Evolutionary conservation across 257 asterid genomes (phyloP).

Genomic region (Euphrasia confusa): DNA sequence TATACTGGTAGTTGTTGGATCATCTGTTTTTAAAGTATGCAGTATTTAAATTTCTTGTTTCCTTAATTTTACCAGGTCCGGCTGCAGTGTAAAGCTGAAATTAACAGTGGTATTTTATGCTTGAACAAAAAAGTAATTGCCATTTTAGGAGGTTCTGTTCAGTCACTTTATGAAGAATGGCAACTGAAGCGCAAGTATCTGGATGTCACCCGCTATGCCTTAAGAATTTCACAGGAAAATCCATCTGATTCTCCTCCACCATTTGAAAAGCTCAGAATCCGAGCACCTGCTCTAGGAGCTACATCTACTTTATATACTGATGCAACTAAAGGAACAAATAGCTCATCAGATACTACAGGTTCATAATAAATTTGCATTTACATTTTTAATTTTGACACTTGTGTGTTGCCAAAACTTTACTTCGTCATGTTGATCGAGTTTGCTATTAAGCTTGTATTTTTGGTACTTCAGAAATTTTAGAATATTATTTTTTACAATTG

Average conservation of each 20-base stretch:
- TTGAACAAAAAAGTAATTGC: constrained; percentile 47
- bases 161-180: constrained; percentile 84
- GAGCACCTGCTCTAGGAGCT: constrained; percentile 33
- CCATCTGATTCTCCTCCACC: constrained; percentile 62
- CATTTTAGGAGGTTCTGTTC: constrained; percentile 71
- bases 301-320: constrained; percentile 21
- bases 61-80: constrained; percentile 52
- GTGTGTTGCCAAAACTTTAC: constrained; percentile 8
- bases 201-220: constrained; percentile 51
- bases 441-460: constrained; percentile 5
- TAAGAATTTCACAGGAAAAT: constrained; percentile 45
- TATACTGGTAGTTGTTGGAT: constrained; percentile 17
- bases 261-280: constrained; percentile 68
- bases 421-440: background rate
- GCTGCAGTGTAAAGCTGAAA: constrained; percentile 47
- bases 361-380: constrained; percentile 15
- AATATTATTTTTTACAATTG: background rate
- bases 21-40: background rate
- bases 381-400: constrained; percentile 4
- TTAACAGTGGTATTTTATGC: constrained; percentile 61
- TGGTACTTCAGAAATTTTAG: constrained; percentile 14
- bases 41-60: constrained; percentile 19
- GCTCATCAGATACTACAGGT: constrained; percentile 26
- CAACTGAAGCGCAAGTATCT: constrained; percentile 70
- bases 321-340: constrained; percentile 20